These are phyloP conservation scores for Selenicereus undatus DNA, from an alignment of 148 eudicot genomes.

Conservation along the genomic window DNA sequence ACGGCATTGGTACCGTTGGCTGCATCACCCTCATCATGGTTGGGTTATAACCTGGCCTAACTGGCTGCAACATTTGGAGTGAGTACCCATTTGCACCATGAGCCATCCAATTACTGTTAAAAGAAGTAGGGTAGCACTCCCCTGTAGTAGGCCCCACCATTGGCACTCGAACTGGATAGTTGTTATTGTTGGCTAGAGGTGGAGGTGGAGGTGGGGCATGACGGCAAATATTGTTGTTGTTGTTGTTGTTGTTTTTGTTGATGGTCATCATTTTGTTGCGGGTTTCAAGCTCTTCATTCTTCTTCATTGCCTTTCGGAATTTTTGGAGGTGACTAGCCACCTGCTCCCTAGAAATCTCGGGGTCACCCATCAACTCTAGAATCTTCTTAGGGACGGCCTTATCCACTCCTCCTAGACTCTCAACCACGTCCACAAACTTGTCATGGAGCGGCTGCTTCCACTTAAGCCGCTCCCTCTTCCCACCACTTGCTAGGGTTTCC, in stretches of 20 bases:
- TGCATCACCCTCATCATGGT: too few species aligned
- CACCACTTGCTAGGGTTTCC: neutral
- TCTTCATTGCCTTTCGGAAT: constrained; percentile 14
- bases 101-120: too few species aligned
- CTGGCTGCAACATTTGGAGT: too few species aligned
- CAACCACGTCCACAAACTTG: constrained; percentile 18
- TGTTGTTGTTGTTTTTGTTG: neutral
- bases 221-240: neutral
- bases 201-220: neutral
- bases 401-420: constrained; percentile 24
- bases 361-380: constrained; percentile 8
- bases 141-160: neutral
- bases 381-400: constrained; percentile 29
- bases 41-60: too few species aligned
- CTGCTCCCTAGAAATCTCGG: constrained; percentile 16
- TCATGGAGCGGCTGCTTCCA: constrained; percentile 23
- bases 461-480: constrained; percentile 15
- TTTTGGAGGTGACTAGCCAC: constrained; percentile 35
- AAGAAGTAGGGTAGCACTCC: neutral
- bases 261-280: neutral
- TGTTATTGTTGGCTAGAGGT: neutral
- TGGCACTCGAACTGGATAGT: neutral
- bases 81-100: too few species aligned
- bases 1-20: too few species aligned
- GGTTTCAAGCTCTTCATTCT: neutral